Base-by-base conservation (phyloP, 2,329 filamentous ascomycete genomes). In the Apiospora marii region DNA sequence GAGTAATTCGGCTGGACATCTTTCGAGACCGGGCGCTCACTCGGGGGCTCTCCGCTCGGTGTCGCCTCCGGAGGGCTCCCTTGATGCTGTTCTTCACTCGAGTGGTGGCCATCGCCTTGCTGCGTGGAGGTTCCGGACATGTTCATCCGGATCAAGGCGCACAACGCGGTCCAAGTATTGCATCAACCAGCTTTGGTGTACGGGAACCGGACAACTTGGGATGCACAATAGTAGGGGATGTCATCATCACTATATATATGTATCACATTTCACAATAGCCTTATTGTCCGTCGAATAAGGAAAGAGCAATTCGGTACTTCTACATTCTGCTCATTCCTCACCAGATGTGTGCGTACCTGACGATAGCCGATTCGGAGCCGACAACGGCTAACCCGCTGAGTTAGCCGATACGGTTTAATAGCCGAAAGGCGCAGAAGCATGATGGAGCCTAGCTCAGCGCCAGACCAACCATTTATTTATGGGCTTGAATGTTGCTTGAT, bases 1-100 rank as follows among this genome's bases (percentile, higher is more conserved):
- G 77, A 73, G 68, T 74, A 74, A 22, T 61, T 61, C 1, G 73
- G 70, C 34, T n/a, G 48, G 24, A 22, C 48, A 6, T 73, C 53
- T 16, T 67, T 37, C 4, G 58, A 34, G 8, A 37, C 14, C 6
- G 73, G 70, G 4, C 27, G 30, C 51, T 74, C 73, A 61, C 69
- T 74, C 7, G 69, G 34, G 24, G 72, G 70, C 30, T 68, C 70
- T 4, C 44, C 51, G n/a, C 61, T 58, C n/a, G 70, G 67, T 22
- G 49, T 44, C 30, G 22, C n/a, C 68, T 58, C 68, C 48, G 48
- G 68, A 44, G 5, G 27, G 22, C 22, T 24, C 30, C 58, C 30
- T 13, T 70, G 46, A 27, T 24, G 46, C n/a, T 30, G 58, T 16
- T 19, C 48, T 37, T 41, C 46, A 30, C 37, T 64, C 16, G 51